Percentiles rank a stretch among this genome's conserved stretches.
These are phyloP conservation scores for Xerocomus subilludens DNA, from an alignment of 1,284 basidiomycete genomes.

Conservation along the genomic window DNA sequence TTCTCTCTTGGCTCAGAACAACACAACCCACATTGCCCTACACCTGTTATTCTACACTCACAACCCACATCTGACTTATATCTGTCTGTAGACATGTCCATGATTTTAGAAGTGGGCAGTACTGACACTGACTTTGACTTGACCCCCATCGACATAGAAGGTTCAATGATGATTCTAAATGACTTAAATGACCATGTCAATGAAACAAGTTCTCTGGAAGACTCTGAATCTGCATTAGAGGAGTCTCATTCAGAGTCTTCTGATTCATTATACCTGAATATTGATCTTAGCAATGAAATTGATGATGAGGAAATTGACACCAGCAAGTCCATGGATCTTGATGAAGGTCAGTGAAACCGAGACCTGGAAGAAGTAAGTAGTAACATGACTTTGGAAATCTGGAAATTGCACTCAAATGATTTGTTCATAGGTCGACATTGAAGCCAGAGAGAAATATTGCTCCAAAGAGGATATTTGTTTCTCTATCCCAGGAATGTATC, in stretches of 20 bases:
- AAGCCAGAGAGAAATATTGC: slow-evolving; percentile 20
- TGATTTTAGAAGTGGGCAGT: slow-evolving; percentile 34
- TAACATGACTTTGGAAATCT: background rate
- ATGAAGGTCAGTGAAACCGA: slow-evolving; percentile 23
- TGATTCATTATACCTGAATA: slow-evolving; percentile 40
- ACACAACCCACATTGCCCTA: slow-evolving; percentile 1
- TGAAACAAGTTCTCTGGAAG: slow-evolving; percentile 15
- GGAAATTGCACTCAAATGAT: background rate
- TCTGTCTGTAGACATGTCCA: slow-evolving; percentile 32
- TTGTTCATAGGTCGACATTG: slow-evolving; percentile 33
- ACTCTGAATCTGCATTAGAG: slow-evolving; percentile 18
- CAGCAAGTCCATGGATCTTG: slow-evolving; percentile 35
- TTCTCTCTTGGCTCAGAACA: background rate
- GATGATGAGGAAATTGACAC: slow-evolving; percentile 38
- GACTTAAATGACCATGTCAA: slow-evolving; percentile 21
- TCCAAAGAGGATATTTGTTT: slow-evolving; percentile 47
- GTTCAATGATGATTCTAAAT: slow-evolving; percentile 31
- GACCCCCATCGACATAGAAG: slow-evolving; percentile 26
- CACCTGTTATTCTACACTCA: background rate
- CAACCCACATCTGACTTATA: slow-evolving; percentile 4
- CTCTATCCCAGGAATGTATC: slow-evolving; percentile 59
- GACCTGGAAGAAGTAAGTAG: slow-evolving; percentile 39
- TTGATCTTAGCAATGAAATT: slow-evolving; percentile 31
- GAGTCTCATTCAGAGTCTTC: slow-evolving; percentile 38
- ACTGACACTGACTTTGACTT: slow-evolving; percentile 31